These are phyloP conservation scores for Cryptosporidium tyzzeri DNA, from an alignment of 169 alveolate genomes.

Conservation along the genomic window DNA sequence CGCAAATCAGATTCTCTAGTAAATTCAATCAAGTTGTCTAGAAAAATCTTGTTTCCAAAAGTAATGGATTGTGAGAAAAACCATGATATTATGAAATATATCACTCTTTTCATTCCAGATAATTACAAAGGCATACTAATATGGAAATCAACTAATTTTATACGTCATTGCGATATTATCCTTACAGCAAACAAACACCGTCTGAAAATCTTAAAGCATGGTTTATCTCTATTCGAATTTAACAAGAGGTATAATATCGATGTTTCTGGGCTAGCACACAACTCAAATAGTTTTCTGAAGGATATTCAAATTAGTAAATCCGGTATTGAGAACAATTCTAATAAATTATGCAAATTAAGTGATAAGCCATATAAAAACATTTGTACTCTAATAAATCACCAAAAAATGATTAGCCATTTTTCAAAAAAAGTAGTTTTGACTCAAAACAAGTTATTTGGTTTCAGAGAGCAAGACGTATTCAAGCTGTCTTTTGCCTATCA, in stretches of 20 bases:
- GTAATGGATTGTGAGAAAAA: not conserved
- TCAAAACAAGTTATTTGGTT: not conserved
- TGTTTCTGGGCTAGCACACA: not conserved
- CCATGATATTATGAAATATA: not conserved
- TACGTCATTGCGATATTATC: conserved; percentile 34
- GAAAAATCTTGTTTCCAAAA: conserved; percentile 9
- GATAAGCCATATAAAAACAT: not conserved
- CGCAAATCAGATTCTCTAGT: conserved; percentile 12
- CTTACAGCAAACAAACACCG: not conserved
- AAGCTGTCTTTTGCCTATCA: not conserved
- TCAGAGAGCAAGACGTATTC: conserved; percentile 2
- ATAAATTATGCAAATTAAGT: not conserved
- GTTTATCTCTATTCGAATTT: conserved; percentile 24
- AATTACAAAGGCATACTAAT: conserved; percentile 49
- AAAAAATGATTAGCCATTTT: not conserved
- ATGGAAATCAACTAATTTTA: conserved; percentile 61
- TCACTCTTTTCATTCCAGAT: conserved; percentile 61
- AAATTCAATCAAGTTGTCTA: conserved; percentile 16
- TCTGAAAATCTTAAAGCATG: not conserved
- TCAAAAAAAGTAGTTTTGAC: not conserved
- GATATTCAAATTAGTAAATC: not conserved
- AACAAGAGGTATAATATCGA: conserved; percentile 18
- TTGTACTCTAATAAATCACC: not conserved
- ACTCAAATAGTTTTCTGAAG: not conserved
- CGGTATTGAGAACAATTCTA: not conserved